Evolutionary conservation across 2,329 filamentous ascomycete species (phyloP).

Genomic region (Dactylonectria macrodidyma): DNA sequence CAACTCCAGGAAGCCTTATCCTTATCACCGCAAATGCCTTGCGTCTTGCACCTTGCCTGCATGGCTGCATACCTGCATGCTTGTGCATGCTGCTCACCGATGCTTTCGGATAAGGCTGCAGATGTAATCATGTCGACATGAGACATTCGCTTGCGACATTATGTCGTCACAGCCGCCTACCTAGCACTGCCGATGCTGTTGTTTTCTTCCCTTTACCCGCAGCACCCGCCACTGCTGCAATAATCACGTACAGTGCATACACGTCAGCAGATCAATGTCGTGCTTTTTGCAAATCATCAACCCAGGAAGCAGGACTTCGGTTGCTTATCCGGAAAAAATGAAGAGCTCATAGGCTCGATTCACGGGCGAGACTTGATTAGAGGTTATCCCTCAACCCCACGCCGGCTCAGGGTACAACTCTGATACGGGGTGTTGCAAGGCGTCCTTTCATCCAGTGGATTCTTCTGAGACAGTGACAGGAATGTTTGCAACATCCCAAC

Average conservation of each 20-base stretch:
- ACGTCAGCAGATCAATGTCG: constrained; percentile 27
- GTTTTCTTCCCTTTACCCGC: constrained; percentile 27
- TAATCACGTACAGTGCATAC: constrained; percentile 4
- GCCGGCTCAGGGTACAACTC: background rate
- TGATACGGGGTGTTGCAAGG: constrained; percentile 10
- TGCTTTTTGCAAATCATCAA: constrained; percentile 5
- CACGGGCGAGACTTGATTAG: constrained; percentile 5
- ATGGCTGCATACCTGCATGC: background rate
- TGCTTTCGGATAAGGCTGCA: constrained; percentile 32
- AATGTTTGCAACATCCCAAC: constrained; percentile 9
- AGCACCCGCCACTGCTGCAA: constrained; percentile 20
- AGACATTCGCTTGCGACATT: constrained; percentile 19
- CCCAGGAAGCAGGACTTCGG: background rate
- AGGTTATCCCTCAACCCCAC: constrained; percentile 5
- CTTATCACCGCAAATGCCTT: constrained; percentile 25
- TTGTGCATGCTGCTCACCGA: constrained; percentile 23
- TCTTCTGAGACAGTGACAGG: constrained; percentile 1
- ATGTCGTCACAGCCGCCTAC: background rate
- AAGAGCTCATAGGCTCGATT: constrained; percentile 5
- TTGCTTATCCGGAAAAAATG: constrained; percentile 11
- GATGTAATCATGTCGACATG: constrained; percentile 22
- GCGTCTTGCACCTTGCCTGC: constrained; percentile 7
- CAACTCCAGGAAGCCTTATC: constrained; percentile 26
- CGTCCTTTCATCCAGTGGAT: constrained; percentile 1
- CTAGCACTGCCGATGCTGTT: background rate